Evolutionary conservation across 768 basidiomycete species (phyloP), one percentile per base, ranked within the genome.

Genomic region (Pluteus cervinus): DNA sequence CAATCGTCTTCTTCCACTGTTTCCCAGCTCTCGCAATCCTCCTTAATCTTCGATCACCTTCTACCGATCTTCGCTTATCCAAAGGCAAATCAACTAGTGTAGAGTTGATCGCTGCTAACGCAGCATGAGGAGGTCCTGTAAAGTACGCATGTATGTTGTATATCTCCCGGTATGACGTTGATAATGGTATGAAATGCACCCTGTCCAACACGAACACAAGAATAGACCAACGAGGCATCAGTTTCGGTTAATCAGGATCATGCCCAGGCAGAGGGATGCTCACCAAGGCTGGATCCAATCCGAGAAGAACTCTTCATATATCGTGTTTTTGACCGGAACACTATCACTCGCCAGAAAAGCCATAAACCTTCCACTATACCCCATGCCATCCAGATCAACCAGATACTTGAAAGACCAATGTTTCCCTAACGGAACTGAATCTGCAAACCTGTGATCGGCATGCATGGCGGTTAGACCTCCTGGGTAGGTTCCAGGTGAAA

Each of bases 341-440:
- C 88, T 89, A 56, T 94, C 90, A 37, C 85, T 91, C 29, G 81
- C 83, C 49, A 91, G 59, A 53, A 89, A 79, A 1, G 81, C 73
- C 72, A 90, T 79, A 57, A 96, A 92, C 9, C 90, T 72, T 3
- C 83, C 93, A 18, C 85, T 90, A 58, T 97, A 98, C 14, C 87
- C 83, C 86, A 92, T 93, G 11, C 94, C 93, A 52, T 96, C 93
- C 40, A 98, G 60, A 58, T 97, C 93, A 44, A 93, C 61, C 24
- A 94, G 69, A 52, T 93, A 90, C 64, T 96, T 94, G 67, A 92
- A 89, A 41, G 80, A 68, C 93, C 93, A 98, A 51, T 91, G 84
- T 39, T 79, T 73, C 5, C 88, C 88, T 1, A 98, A 65, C 3
- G 84, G 81, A 1, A 87, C 89, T 1, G 85, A 68, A 36, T 86